These are phyloP conservation scores for Alternaria triticimaculans DNA, from an alignment of 2,329 filamentous ascomycete species.

Conservation along the genomic window DNA sequence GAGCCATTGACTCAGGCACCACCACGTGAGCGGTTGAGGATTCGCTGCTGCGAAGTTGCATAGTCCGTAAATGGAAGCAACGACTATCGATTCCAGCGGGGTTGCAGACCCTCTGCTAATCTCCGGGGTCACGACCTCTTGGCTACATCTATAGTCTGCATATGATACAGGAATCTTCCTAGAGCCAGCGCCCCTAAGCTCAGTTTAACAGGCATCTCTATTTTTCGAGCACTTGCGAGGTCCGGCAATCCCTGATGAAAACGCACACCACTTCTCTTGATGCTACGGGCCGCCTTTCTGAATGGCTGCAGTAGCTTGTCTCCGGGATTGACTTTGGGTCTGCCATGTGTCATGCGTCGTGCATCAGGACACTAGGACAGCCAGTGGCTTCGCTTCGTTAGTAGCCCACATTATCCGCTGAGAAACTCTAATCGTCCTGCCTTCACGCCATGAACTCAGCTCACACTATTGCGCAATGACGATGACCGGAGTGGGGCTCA, in stretches of 20 bases:
- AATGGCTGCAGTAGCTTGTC: slow-evolving; percentile 13
- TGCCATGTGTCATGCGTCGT: slow-evolving; percentile 28
- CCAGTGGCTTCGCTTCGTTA: slow-evolving; percentile 20
- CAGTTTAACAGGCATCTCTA: slow-evolving; percentile 11
- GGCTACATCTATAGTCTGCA: slow-evolving; percentile 9
- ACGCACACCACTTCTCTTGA: slow-evolving; percentile 10
- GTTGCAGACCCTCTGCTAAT: slow-evolving; percentile 16
- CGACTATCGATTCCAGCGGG: slow-evolving; percentile 19
- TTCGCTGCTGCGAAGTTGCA: not conserved
- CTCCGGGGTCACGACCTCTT: slow-evolving; percentile 9
- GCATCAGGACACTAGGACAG: slow-evolving; percentile 21
- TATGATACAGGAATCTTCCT: slow-evolving; percentile 12
- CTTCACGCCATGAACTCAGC: slow-evolving; percentile 10
- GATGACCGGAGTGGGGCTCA: slow-evolving; percentile 6
- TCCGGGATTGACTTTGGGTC: slow-evolving; percentile 18
- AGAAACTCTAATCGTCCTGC: slow-evolving; percentile 19
- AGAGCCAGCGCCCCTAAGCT: slow-evolving; percentile 2
- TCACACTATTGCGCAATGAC: slow-evolving; percentile 17
- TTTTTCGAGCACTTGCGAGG: slow-evolving; percentile 7
- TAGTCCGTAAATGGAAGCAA: slow-evolving; percentile 16
- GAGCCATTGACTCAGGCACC: not conserved
- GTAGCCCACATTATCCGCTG: slow-evolving; percentile 20
- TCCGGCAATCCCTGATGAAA: slow-evolving; percentile 6
- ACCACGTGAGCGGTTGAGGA: not conserved
- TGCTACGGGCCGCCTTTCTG: slow-evolving; percentile 9